Conservation (phyloP, 1,139 yeast genomes). For the Yamadazyma oceani region DNA sequence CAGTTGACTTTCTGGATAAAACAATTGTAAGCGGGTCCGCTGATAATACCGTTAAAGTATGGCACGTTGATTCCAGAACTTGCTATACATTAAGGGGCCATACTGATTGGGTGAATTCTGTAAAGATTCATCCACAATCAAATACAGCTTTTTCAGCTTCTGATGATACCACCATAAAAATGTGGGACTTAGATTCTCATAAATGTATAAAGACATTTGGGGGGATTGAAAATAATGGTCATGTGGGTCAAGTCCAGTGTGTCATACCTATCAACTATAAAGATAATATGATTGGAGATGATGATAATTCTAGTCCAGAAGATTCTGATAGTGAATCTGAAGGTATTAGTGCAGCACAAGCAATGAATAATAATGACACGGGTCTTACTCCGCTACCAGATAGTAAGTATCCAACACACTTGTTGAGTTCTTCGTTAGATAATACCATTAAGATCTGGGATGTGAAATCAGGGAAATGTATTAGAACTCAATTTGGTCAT, state of each 20-base stretch:
- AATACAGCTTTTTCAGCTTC: conserved; percentile 82
- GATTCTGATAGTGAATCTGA: conserved; percentile 29
- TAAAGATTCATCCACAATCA: conserved; percentile 78
- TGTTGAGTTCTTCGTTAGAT: conserved; percentile 85
- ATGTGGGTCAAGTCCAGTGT: conserved; percentile 86
- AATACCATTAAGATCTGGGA: conserved; percentile 93
- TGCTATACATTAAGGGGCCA: conserved; percentile 94
- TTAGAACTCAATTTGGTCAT: conserved; percentile 94
- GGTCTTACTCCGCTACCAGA: conserved; percentile 17
- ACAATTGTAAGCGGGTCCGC: conserved; percentile 92
- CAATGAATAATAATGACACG: conserved; percentile 1
- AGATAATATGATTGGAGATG: conserved; percentile 38
- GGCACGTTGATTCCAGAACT: conserved; percentile 94
- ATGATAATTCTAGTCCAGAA: conserved; percentile 25
- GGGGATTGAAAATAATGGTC: conserved; percentile 66
- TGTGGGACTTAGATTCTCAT: conserved; percentile 90
- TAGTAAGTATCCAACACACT: conserved; percentile 65
- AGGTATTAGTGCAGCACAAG: conserved; percentile 10
- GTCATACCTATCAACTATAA: conserved; percentile 79
- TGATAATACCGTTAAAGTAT: conserved; percentile 85
- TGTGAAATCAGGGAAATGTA: conserved; percentile 78
- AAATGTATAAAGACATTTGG: conserved; percentile 78
- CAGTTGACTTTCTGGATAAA: conserved; percentile 77
- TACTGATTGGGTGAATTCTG: conserved; percentile 87
- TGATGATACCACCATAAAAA: conserved; percentile 87